Evolutionary conservation across 2,329 filamentous ascomycete genomes (phyloP), one percentile per base, ranked within the genome.

Genomic region (Pochonia chlamydosporia): DNA sequence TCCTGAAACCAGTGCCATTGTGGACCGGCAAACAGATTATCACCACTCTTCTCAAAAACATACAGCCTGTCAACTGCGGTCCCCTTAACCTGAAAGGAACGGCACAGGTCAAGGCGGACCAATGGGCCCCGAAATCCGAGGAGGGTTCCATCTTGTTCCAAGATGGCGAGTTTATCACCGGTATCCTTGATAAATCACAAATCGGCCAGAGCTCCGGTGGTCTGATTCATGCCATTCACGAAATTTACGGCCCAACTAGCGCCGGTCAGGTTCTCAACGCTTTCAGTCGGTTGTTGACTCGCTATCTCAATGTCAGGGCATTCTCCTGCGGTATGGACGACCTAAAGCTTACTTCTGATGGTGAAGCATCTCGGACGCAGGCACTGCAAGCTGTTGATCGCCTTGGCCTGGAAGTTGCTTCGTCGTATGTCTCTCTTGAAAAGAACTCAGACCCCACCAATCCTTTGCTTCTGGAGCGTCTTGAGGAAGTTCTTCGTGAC

Each of bases 241-340:
- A 99, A 62, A 82, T 91, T 1, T 96, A 96, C 62, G 93, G 95
- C 2, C 86, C 93, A 48, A 85, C 85, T 14, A 78, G 86, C 53
- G 92, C 93, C 18, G 92, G 93, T 28, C 89, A 89, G 61, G 73
- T 96, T 9, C 79, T 99, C 46, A 95, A 90, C 72, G 86, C 92
- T 56, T 76, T 99, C 47, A 93, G 93, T 46, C 83, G 93, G 48
- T 75, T 99, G 23, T 71, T 99, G 53, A 99, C 93, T 0, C 86
- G 91, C 59, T 85, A 91, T 54, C 76, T 97, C 51, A 88, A 93
- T 61, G 95, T 96, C 84, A 81, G 91, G 44, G 93, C 92, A 2
- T 97, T 97, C 65, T 93, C 89, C 54, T 99, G 93, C 65, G 95
- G 95, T 63, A 96, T 99, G 68, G 92, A 99, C 59, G 95, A 99